Percentiles rank a stretch among this genome's conserved stretches.
These are phyloP conservation scores for Moniliella sp. DNA, from an alignment of 1,284 basidiomycete species.

Conservation along the genomic window DNA sequence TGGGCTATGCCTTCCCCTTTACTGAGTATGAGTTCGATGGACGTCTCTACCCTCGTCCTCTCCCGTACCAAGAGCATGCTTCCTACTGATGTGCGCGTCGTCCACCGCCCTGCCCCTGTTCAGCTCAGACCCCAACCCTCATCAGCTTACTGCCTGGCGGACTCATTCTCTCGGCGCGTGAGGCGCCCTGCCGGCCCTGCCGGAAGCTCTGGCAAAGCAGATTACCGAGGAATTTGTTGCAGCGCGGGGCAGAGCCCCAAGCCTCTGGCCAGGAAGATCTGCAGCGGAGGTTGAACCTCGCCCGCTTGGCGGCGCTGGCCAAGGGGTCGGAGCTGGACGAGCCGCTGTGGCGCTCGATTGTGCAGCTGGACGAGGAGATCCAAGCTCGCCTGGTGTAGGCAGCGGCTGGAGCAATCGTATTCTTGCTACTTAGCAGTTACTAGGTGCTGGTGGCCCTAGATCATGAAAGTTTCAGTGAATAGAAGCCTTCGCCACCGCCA, in stretches of 20 bases:
- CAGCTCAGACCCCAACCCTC: conserved; percentile 5
- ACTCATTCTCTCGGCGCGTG: background rate
- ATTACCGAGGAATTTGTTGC: conserved; percentile 26
- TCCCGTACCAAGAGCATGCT: conserved; percentile 42
- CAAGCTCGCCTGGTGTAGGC: too few species aligned
- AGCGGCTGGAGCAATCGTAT: too few species aligned
- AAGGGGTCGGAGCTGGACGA: background rate
- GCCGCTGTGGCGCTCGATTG: background rate
- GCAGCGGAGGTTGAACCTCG: conserved; percentile 13
- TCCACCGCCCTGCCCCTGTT: conserved; percentile 6
- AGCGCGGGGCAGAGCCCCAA: conserved; percentile 5
- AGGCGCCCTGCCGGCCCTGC: conserved; percentile 3
- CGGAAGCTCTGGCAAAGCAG: conserved; percentile 14
- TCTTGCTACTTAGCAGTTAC: too few species aligned
- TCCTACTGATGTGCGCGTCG: conserved; percentile 22
- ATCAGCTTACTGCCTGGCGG: background rate
- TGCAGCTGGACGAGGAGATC: background rate
- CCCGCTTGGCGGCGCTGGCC: conserved; percentile 2
- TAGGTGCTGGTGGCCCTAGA: too few species aligned
- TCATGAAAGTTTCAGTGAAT: too few species aligned
- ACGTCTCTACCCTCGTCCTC: conserved; percentile 49
- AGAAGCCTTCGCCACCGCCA: too few species aligned
- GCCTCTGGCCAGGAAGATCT: conserved; percentile 13
- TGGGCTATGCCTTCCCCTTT: conserved; percentile 62
- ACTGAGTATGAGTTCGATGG: conserved; percentile 53